phyloP scores from a whole-genome alignment of 176 grass and related monocot genomes.

The Zizania latifolia region DNA sequence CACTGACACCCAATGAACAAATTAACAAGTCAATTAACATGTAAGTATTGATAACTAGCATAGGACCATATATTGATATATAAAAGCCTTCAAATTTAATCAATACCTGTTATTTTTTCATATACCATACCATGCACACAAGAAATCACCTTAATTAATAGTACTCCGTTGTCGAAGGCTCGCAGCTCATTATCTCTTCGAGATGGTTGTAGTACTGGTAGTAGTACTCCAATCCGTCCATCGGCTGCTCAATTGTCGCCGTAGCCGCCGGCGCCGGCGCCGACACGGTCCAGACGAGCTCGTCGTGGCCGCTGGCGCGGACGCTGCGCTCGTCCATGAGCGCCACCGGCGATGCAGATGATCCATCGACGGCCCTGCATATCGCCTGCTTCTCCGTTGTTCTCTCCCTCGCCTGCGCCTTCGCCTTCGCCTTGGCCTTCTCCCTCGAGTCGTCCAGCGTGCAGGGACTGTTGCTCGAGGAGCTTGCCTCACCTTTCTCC shows the following conservation, averaged over 20 bases:
- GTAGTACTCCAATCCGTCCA: constrained; percentile 41
- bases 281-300: constrained; percentile 6
- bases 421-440: background rate
- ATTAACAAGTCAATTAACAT: background rate
- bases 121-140: constrained; percentile 25
- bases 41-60: background rate
- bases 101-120: background rate
- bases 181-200: constrained; percentile 23
- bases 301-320: background rate
- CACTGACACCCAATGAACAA: background rate
- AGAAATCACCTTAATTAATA: constrained; percentile 43
- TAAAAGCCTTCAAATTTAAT: background rate
- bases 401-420: constrained; percentile 25
- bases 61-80: background rate
- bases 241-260: background rate
- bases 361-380: background rate
- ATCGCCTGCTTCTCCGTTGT: constrained; percentile 25
- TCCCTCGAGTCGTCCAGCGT: background rate
- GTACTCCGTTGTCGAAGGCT: constrained; percentile 17
- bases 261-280: background rate
- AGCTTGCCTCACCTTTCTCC: constrained; percentile 24
- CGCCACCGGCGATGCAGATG: background rate
- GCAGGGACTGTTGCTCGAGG: background rate
- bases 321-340: background rate
- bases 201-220: constrained; percentile 37